Base-by-base conservation (phyloP, 345 rosid genomes). In the Citrus mangshanensis region DNA sequence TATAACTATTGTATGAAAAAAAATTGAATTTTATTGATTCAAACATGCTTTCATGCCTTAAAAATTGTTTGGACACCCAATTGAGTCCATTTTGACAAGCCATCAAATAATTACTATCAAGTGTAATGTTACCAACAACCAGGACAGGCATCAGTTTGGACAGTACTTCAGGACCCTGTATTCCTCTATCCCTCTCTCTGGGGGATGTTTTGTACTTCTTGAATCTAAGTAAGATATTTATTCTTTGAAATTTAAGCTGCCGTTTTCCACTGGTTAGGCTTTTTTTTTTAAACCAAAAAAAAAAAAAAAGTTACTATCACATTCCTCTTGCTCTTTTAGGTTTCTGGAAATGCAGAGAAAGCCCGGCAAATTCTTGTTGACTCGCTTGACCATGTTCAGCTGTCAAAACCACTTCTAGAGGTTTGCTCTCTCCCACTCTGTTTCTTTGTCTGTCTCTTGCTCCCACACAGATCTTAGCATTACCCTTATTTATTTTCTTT, bases 331-430 rank as follows among this genome's bases (percentile, higher is more conserved):
- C 24, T 46, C 13, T 7, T 8, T 56, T 76, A 97, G 98, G 93
- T 87, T 74, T 84, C 88, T 70, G 86, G 89, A 2, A 90, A 97
- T 81, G 82, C 87, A 74, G 95, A 91, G 78, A 97, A 91, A 79
- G 96, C 98, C 56, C 86, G 92, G 76, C 91, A 93, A 76, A 85
- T 94, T 84, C 46, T 97, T 34, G 84, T 74, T 64, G 87, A 89
- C 82, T 97, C 95, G 28, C 86, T 95, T 77, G 98, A 94, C 59
- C 88, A 91, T 60, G 86, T 92, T 27, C 99, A 90, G 78, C 87
- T 89, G 34, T 91, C 97, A 28, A 94, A 94, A 79, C 93, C 90
- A 35, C 79, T 94, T 81, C 82, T 94, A 56, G 98, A 97, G 92
- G 93, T 90, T 62, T 61, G 56, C 46, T 67, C 34, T 35, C 25